Conservation (phyloP, 2,329 filamentous ascomycete genomes). For the Botrytis pseudocinerea region DNA sequence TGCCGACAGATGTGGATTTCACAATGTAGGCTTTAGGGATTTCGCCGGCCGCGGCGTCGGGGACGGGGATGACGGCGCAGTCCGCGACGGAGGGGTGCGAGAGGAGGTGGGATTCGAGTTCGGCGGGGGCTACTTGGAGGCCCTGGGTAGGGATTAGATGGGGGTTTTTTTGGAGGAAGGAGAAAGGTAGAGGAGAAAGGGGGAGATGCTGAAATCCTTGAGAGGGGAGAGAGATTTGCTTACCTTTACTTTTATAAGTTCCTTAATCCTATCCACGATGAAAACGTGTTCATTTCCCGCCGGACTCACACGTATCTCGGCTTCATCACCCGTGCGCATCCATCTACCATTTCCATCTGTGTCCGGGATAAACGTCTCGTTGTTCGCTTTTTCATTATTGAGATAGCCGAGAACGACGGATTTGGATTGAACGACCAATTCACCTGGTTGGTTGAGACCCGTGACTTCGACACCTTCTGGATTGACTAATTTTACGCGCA, state of each 20-base stretch:
- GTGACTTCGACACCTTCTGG: constrained; percentile 69
- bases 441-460: constrained; percentile 67
- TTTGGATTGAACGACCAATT: constrained; percentile 76
- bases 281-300: constrained; percentile 77
- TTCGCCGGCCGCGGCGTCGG: constrained; percentile 61
- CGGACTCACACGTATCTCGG: constrained; percentile 63
- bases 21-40: constrained; percentile 70
- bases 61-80: constrained; percentile 75
- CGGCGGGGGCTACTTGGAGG: constrained; percentile 79
- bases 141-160: constrained; percentile 47
- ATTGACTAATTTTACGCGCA: constrained; percentile 65
- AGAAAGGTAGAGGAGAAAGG: background rate
- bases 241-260: constrained; percentile 78
- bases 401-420: constrained; percentile 80
- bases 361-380: constrained; percentile 71
- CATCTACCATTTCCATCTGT: constrained; percentile 67
- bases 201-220: too few relatives aligned
- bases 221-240: constrained; percentile 25
- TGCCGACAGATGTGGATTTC: constrained; percentile 46
- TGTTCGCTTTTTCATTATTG: constrained; percentile 80
- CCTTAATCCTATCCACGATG: constrained; percentile 80
- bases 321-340: constrained; percentile 80
- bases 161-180: background rate
- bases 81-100: constrained; percentile 74
- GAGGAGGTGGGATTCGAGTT: constrained; percentile 78